Conservation (phyloP, 2,329 filamentous ascomycete genomes). For the Diaporthe amygdali region DNA sequence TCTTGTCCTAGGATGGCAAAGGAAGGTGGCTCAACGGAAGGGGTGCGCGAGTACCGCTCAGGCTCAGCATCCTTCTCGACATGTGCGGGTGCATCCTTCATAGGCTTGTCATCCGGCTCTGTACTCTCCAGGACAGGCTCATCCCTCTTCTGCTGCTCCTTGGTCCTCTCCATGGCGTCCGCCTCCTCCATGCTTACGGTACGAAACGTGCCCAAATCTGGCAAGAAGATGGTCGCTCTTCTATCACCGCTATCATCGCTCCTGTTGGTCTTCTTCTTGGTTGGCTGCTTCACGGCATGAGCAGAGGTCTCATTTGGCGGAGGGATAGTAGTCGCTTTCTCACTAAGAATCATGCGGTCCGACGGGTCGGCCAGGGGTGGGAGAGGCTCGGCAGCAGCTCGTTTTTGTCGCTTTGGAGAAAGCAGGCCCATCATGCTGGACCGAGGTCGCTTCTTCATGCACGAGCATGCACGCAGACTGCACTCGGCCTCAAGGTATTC, state of each 20-base stretch:
- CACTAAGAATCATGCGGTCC: constrained; percentile 49
- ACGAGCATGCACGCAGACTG: constrained; percentile 69
- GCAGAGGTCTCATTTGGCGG: constrained; percentile 36
- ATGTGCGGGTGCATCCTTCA: constrained; percentile 23
- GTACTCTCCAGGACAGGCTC: constrained; percentile 29
- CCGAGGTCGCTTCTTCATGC: constrained; percentile 49
- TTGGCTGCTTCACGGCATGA: constrained; percentile 34
- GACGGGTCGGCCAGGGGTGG: constrained; percentile 46
- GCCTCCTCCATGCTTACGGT: constrained; percentile 62
- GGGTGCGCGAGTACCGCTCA: constrained; percentile 58
- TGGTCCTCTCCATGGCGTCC: constrained; percentile 43
- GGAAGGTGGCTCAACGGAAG: constrained; percentile 66
- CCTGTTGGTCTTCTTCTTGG: constrained; percentile 40
- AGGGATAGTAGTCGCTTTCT: constrained; percentile 32
- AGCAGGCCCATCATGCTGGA: constrained; percentile 33
- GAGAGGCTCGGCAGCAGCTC: constrained; percentile 31
- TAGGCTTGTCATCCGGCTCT: constrained; percentile 30
- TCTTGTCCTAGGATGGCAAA: constrained; percentile 59
- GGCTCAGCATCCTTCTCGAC: neutral
- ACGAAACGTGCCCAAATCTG: constrained; percentile 67
- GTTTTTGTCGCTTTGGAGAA: constrained; percentile 42
- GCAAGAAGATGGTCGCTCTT: constrained; percentile 55
- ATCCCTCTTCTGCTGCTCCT: constrained; percentile 31
- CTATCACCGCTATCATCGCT: constrained; percentile 28
- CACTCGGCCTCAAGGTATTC: constrained; percentile 81